Evolutionary conservation across 2,329 filamentous ascomycete species (phyloP), one percentile per base, ranked within the genome.

Genomic region (Dactylellina leptospora): DNA sequence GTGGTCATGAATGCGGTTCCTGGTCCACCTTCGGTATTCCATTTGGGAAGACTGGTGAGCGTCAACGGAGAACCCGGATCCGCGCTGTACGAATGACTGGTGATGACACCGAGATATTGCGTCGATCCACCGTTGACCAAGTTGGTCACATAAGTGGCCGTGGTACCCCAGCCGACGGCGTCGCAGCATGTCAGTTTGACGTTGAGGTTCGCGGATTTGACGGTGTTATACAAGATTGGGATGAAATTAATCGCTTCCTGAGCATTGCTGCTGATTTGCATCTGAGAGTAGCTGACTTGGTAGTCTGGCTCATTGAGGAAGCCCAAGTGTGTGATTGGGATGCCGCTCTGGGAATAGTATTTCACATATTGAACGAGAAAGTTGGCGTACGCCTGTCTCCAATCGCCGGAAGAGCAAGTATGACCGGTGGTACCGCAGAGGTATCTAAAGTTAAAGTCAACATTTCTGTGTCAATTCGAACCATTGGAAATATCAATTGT

Each of bases 21-120:
- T 74, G 85, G 82, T 0, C 80, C 80, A 45, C 80, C 81, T 76
- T 86, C 84, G 1, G 84, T 84, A 71, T 85, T 80, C 85, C 84
- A 86, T 47, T 82, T 81, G 16, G 80, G 79, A 53, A 79, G 76
- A 11, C 75, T 78, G 0, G 82, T 83, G 73, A 78, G 78, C 11
- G 55, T 50, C 70, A 84, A 79, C 0, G 80, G 75, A 2, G 78
- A 79, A 59, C 74, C 78, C 1, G 82, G 80, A 25, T 80, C 79
- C 10, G 75, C 82, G 55, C 78, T 78, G 76, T 83, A 83, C 33
- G 79, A 78, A 75, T 83, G 81, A 5, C 77, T 76, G 2, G 82
- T 82, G n/a, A 82, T 78, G 4, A 81, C 77, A 66, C 79, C 80
- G 9, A 83, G 75, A 44, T 79, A 77, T 45, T 77, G 63, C 38